Evolutionary conservation across 2,329 filamentous ascomycete genomes (phyloP), one percentile per base, ranked within the genome.

Genomic region (Furcasterigmium furcatum): DNA sequence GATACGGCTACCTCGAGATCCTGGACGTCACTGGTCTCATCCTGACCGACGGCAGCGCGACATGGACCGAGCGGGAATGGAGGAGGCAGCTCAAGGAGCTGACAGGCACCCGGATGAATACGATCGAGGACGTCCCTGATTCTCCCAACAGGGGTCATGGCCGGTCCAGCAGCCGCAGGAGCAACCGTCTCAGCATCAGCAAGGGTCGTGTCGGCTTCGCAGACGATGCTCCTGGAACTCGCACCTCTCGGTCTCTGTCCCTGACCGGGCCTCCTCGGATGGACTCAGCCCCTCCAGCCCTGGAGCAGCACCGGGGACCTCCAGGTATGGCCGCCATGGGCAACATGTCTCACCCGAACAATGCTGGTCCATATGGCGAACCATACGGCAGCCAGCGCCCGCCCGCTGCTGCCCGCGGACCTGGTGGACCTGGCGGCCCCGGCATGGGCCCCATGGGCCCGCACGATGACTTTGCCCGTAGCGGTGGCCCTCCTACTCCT

Each of bases 1-100:
- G 88, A 52, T 95, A 95, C 58, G 91, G 92, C 1, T 97, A 97
- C 58, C 70, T 99, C 21, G 94, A 97, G 58, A 83, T 91, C 29
- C 68, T 91, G 46, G 94, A 99, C 60, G 88, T 97, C 14, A 84
- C 85, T 4, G 78, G 79, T 44, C 71, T 97, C 35, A 91, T 99
- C 50, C 77, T 87, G 51, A 85, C 85, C 4, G 79, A 90, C 4
- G 88, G 87, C 18, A 95, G 87, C 63, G 70, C 79, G 18, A 73
- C 67, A 20, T 96, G 91, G 91, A 84, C 75, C 38, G 94, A 97
- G 66, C 78, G 84, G 20, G 88, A 96, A 53, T 99, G 94, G 94
- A 83, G 91, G 54, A 87, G 84, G 60, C 83, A 86, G 58, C 68
- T 99, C 62, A 97, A 96, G 67, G 91, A 96, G 47, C 72, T 92